Base-by-base conservation (phyloP, 768 basidiomycete genomes). In the Boletus reticulatus region DNA sequence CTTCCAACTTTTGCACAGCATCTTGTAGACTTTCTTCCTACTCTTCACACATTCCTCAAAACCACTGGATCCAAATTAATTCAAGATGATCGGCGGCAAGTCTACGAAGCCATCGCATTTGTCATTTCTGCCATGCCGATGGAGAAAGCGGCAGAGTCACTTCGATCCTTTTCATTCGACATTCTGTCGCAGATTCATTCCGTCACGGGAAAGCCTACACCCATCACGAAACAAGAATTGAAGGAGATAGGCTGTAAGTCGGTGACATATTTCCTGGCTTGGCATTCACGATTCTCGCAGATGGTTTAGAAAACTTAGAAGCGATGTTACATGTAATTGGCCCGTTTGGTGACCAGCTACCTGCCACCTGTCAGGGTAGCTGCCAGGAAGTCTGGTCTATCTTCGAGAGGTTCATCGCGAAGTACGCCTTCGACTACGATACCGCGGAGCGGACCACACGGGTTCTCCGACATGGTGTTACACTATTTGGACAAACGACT, bases 101-200 rank as follows among this genome's bases (percentile, higher is more conserved):
- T 99, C 17, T 94, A 95, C 64, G 94, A 97, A 68, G 97, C 95
- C 14, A 94, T 98, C 61, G 94, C 92, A 6, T 86, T 91, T 72
- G 92, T 99, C 52, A 95, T 99, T 53, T 90, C 89, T 46, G 89
- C 87, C 1, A 98, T 98, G 94, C 85, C 90, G 3, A 89, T 95
- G 80, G 84, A 86, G 50, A 84, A 85, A 57, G 93, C 93, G 12
- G 92, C 94, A 0, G 83, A 85, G 61, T 93, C 92, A 2, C 81
- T 99, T 43, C 85, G 86, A 58, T 85, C 87, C 14, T 99, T 99
- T 70, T 84, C 89, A 31, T 75, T 89, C 60, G 95, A 95, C 62
- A 85, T 97, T 53, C 76, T 99, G 22, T 78, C 85, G 17, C 80
- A 84, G 55, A 80, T 97, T 9, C 92, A 95, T 69, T 71, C 78